Evolutionary conservation across 2,329 filamentous ascomycete species (phyloP), one percentile per base, ranked within the genome.

Genomic region (Dactylellina haptotyla): DNA sequence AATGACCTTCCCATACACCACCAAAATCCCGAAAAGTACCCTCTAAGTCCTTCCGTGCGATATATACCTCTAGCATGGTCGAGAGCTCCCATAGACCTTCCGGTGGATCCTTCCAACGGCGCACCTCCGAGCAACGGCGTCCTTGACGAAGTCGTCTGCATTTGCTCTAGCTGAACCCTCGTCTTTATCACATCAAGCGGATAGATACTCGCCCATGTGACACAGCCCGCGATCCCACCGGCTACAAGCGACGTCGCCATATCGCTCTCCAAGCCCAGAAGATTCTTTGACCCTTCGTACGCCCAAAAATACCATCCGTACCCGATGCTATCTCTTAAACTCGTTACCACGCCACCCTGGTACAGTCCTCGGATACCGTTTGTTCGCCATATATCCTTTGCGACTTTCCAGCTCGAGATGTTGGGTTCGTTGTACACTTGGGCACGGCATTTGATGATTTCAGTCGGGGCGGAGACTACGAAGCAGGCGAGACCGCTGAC

Each of bases 251-350:
- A 26, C 39, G 62, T 63, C 4, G 30, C 51, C 18, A 45, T 74
- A 4, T 80, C 76, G 48, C 41, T 62, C 32, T 73, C 34, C 81
- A 82, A 16, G 83, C 82, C 80, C 88, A 83, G 61, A 84, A 82
- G 34, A 25, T 87, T 85, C 75, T 89, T 92, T 75, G 85, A 87
- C 69, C 93, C 83, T 81, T 96, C 91, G 79, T 97, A 98, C 0
- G 90, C 90, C 90, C 91, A 96, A 80, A 98, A 98, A 79, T 97
- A 98, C 81, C 97, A 97, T 0, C 93, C 94, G 81, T 97, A 98
- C n/a, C 94, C 94, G 63, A 97, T 86, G 67, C 90, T 89, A 81
- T 98, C 94, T 54, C 94, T 85, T 41, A 94, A 79, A 59, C 90
- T 91, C 0, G 94, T 98, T 14, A 97, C 87, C 0, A 83, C 84